A percentile compares a stretch with the other conserved stretches of the same genome.
Conservation (phyloP, 495 filamentous ascomycete species). For the Podospora pseudoanserina region DNA sequence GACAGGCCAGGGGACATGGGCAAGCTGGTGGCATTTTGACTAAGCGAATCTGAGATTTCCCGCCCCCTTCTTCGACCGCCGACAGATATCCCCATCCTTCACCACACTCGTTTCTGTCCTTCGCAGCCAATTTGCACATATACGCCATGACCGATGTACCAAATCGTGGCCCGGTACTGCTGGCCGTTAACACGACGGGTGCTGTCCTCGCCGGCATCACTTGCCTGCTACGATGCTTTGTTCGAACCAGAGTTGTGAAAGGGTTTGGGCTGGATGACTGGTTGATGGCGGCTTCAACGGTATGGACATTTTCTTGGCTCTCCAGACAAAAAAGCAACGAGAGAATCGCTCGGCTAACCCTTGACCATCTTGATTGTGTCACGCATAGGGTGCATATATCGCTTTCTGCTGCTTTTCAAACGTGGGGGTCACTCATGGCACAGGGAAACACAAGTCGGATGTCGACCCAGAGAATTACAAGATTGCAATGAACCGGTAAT, state of each 20-base stretch:
- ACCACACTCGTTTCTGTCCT: neutral
- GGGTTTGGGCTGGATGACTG: constrained; percentile 15
- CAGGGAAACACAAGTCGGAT: constrained; percentile 21
- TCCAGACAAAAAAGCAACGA: neutral
- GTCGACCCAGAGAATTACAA: constrained; percentile 6
- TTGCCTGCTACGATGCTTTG: constrained; percentile 13
- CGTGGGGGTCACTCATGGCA: constrained; percentile 21
- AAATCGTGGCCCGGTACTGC: neutral
- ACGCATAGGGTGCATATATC: constrained; percentile 18
- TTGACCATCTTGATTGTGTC: neutral
- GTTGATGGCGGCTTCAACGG: constrained; percentile 6
- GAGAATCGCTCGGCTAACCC: neutral
- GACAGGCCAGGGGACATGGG: neutral
- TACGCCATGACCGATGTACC: neutral
- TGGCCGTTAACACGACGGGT: constrained; percentile 1
- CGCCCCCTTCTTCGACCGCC: neutral
- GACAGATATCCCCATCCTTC: neutral
- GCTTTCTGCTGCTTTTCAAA: constrained; percentile 11
- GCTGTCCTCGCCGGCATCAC: constrained; percentile 4
- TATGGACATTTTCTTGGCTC: neutral
- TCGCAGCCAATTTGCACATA: neutral
- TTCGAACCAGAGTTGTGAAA: constrained; percentile 8
- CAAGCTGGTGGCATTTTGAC: neutral
- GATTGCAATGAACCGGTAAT: neutral
- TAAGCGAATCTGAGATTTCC: neutral